Conservation (phyloP, 768 basidiomycete genomes). For the Hortiboletus campestris region DNA sequence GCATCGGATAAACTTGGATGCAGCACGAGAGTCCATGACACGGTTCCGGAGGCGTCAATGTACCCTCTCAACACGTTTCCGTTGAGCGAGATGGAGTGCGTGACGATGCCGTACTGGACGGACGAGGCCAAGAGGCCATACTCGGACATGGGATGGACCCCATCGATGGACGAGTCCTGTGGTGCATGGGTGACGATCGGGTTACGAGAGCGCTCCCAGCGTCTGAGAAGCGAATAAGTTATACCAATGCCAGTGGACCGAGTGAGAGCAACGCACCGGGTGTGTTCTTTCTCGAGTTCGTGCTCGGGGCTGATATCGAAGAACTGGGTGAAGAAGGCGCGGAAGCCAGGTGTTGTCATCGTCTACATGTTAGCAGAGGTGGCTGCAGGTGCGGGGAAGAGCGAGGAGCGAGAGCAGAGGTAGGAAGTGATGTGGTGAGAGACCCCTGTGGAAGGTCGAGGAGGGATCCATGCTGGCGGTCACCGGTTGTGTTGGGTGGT, state of each 20-base stretch:
- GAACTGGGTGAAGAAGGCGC: constrained; percentile 69
- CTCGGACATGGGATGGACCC: constrained; percentile 59
- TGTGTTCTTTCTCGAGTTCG: constrained; percentile 45
- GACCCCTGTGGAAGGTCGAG: constrained; percentile 66
- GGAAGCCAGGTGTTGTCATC: constrained; percentile 80
- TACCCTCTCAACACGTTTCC: constrained; percentile 71
- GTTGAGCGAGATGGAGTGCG: constrained; percentile 68
- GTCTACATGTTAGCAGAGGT: constrained; percentile 62
- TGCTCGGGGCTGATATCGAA: constrained; percentile 65
- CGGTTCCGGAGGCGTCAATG: constrained; percentile 62
- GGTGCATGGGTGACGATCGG: constrained; percentile 62
- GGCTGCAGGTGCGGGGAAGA: constrained; percentile 51
- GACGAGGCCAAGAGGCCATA: constrained; percentile 59
- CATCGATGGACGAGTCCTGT: constrained; percentile 53
- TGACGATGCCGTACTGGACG: constrained; percentile 64
- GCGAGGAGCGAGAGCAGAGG: constrained; percentile 63
- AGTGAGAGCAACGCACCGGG: constrained; percentile 40
- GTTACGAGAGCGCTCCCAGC: constrained; percentile 66
- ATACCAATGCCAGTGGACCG: not conserved
- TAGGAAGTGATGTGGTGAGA: constrained; percentile 75
- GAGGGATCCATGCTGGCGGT: constrained; percentile 51
- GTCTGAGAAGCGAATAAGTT: constrained; percentile 40
- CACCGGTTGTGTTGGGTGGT: constrained; percentile 17
- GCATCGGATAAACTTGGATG: constrained; percentile 48
- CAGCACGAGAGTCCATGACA: constrained; percentile 55